These are phyloP conservation scores for Kodamaea arcana DNA, from an alignment of 1,139 yeast species.

Conservation along the genomic window DNA sequence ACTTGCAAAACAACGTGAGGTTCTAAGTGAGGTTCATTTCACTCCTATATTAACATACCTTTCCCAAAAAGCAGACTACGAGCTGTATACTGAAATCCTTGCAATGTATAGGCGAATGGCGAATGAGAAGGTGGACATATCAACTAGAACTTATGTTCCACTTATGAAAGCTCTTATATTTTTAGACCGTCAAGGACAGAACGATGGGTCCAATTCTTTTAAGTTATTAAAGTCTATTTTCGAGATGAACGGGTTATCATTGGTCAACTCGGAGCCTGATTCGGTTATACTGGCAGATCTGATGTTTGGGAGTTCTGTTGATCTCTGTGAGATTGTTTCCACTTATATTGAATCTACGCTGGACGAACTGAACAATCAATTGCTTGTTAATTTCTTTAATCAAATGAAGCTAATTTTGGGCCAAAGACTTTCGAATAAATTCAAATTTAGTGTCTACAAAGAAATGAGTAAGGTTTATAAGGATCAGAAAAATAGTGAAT, in stretches of 20 bases:
- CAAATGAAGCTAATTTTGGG: constrained; percentile 24
- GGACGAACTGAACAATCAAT: constrained; percentile 16
- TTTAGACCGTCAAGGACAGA: constrained; percentile 27
- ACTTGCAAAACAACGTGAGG: constrained; percentile 12
- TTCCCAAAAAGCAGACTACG: constrained; percentile 21
- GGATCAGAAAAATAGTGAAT: constrained; percentile 18
- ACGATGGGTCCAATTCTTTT: constrained; percentile 23
- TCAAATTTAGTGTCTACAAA: constrained; percentile 22
- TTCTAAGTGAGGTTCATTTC: constrained; percentile 23
- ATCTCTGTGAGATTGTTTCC: constrained; percentile 25
- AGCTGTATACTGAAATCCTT: constrained; percentile 26
- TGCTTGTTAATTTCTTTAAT: constrained; percentile 27
- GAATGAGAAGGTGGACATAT: constrained; percentile 24
- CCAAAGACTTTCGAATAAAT: constrained; percentile 19
- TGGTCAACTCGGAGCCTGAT: constrained; percentile 3
- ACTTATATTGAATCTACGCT: constrained; percentile 19
- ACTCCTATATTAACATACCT: constrained; percentile 28
- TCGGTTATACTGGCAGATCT: constrained; percentile 7
- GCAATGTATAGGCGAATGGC: constrained; percentile 41
- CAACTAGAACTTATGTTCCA: constrained; percentile 36
- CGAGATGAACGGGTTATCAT: constrained; percentile 28
- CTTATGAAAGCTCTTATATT: constrained; percentile 41
- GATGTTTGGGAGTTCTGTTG: constrained; percentile 13
- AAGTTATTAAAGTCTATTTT: constrained; percentile 31
- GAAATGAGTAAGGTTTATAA: constrained; percentile 29